Base-by-base conservation (phyloP, 2,329 filamentous ascomycete genomes). In the Cladosporium sp. region DNA sequence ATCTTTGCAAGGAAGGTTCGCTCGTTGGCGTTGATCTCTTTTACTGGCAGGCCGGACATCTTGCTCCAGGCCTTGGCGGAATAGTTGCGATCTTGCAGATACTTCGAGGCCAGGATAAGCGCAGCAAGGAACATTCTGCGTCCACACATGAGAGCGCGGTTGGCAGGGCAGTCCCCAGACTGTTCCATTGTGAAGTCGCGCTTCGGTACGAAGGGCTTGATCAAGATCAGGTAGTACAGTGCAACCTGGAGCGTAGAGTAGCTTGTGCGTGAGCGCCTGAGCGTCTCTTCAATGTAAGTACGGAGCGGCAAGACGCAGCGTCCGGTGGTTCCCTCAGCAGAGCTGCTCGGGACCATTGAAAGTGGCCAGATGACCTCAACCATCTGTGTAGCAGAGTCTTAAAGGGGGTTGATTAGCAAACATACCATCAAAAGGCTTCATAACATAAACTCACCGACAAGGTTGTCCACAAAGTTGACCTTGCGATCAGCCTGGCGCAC, bases 31-130 rank as follows among this genome's bases (percentile, higher is more conserved):
- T 98, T 98, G 79, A 99, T 98, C 80, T 99, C 95, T 65, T 87
- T 84, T 3, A 93, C 93, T 77, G 92, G 92, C 66, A 99, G 84
- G n/a, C 95, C 95, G 21, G 95, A 98, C 73, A 99, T 99, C 84
- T 97, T 98, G 79, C 94, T 98, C 95, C 95, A 99, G 51, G 95
- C 95, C 65, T 94, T 90, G 59, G 95, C 93, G 15, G 95, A 98
- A 80, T 96, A 99, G 81, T 98, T 99, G 72, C 94, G 90, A 78
- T 99, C 95, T 80, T 99, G 95, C 57, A 99, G 84, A 77, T 98
- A 99, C 82, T 99, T 99, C 41, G 95, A 98, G 1, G 95, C 95
- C 65, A 99, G 85, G 71, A 99, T 98, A 68, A 99, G 85, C 58
- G 94, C 93, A 12, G 95, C 90, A 64, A 99, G 86, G 77, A 99